Percentiles rank a stretch among this genome's conserved stretches.
Evolutionary conservation across 2,329 filamentous ascomycete species (phyloP).

Genomic region (Trichoderma arundinaceum): DNA sequence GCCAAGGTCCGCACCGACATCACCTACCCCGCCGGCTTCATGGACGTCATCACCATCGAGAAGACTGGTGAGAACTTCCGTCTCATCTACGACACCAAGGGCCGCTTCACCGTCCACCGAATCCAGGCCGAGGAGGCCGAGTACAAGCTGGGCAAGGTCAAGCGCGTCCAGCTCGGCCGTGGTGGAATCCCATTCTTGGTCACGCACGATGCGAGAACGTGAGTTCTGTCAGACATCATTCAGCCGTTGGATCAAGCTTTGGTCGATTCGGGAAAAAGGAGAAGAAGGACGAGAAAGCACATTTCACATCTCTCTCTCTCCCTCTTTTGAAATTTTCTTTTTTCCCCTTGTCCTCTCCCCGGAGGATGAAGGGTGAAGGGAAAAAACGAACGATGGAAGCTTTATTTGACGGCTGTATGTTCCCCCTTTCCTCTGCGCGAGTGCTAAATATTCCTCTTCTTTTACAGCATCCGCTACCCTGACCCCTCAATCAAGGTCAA

Average conservation of each 20-base stretch:
- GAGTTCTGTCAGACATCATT: conserved; percentile 97
- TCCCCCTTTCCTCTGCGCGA: conserved; percentile 49
- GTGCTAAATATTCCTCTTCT: conserved; percentile 38
- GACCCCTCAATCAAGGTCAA: conserved; percentile 99
- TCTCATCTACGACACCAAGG: conserved; percentile 99
- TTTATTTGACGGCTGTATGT: conserved; percentile 61
- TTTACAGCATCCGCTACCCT: conserved; percentile 92
- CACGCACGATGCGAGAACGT: conserved; percentile 99
- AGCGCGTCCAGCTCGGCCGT: conserved; percentile 98
- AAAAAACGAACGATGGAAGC: conserved; percentile 41
- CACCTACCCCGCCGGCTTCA: conserved; percentile 97
- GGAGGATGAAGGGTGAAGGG: background rate
- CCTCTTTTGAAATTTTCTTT: background rate
- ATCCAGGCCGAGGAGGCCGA: conserved; percentile 98
- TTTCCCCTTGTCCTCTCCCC: background rate
- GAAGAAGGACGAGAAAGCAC: background rate
- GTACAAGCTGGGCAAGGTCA: conserved; percentile 99
- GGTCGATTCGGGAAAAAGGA: conserved; percentile 61
- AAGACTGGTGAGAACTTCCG: conserved; percentile 99
- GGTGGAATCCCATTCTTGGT: conserved; percentile 99
- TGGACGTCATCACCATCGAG: conserved; percentile 99
- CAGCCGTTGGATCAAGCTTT: conserved; percentile 99
- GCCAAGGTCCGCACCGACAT: conserved; percentile 98
- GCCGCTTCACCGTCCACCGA: conserved; percentile 99
- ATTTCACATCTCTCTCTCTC: conserved; percentile 35